Conservation (phyloP, 148 eudicot species). For the Fagopyrum homotropicum region DNA sequence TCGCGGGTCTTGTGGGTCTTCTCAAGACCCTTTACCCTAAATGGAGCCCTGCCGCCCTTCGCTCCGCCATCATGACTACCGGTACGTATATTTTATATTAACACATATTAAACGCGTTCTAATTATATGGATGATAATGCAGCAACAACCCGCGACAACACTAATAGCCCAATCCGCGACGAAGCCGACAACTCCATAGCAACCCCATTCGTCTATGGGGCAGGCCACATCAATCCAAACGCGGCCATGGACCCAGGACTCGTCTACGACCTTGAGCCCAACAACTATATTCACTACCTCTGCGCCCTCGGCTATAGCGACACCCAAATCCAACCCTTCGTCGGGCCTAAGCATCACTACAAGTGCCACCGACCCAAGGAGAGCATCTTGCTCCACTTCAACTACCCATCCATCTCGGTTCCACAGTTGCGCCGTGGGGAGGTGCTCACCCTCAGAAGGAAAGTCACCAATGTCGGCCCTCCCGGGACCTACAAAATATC, state of each 20-base stretch:
- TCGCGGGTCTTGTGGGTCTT: slow-evolving; percentile 57
- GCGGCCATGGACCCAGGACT: slow-evolving; percentile 53
- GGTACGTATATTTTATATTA: slow-evolving; percentile 22
- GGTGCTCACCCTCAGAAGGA: slow-evolving; percentile 36
- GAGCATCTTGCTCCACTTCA: slow-evolving; percentile 26
- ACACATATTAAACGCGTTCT: neutral
- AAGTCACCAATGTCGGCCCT: slow-evolving; percentile 50
- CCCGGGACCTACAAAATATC: slow-evolving; percentile 33
- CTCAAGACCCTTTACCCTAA: slow-evolving; percentile 44
- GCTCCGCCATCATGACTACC: slow-evolving; percentile 67
- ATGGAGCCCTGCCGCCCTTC: slow-evolving; percentile 60
- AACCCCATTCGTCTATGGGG: slow-evolving; percentile 39
- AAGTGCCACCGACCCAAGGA: slow-evolving; percentile 30
- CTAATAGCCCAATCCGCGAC: slow-evolving; percentile 25
- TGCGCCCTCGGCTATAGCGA: slow-evolving; percentile 47
- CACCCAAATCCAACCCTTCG: slow-evolving; percentile 19
- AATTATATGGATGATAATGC: slow-evolving; percentile 7
- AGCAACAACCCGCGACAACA: slow-evolving; percentile 53
- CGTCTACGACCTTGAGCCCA: slow-evolving; percentile 38
- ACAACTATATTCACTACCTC: slow-evolving; percentile 47
- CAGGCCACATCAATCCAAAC: slow-evolving; percentile 54
- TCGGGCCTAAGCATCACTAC: slow-evolving; percentile 3
- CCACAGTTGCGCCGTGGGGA: slow-evolving; percentile 21
- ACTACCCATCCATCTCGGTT: slow-evolving; percentile 54
- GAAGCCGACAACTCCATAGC: slow-evolving; percentile 14